A percentile compares a stretch with the other conserved stretches of the same genome.
phyloP scores from a whole-genome alignment of 441 rosid genomes.

The Theobroma grandiflorum region DNA sequence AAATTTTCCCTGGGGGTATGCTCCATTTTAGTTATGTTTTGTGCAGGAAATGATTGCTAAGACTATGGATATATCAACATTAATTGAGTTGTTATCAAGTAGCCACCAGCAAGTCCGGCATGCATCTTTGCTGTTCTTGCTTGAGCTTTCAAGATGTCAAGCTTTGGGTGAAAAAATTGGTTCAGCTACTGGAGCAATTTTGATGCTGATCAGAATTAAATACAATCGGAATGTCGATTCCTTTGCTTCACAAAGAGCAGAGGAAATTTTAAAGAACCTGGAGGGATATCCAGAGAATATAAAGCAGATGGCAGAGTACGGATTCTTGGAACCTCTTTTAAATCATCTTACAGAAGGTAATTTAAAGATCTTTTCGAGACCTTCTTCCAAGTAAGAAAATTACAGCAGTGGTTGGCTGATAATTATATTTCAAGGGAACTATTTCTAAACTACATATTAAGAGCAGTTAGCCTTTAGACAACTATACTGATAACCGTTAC shows the following conservation, averaged over 20 bases:
- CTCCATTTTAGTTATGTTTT: slow-evolving; percentile 1
- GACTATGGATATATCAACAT: slow-evolving; percentile 49
- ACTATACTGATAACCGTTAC: background rate
- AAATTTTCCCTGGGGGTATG: slow-evolving; percentile 16
- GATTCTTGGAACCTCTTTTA: slow-evolving; percentile 81
- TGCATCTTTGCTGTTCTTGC: slow-evolving; percentile 62
- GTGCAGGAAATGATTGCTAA: slow-evolving; percentile 72
- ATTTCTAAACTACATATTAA: background rate
- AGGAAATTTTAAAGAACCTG: slow-evolving; percentile 67
- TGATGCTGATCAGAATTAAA: slow-evolving; percentile 76
- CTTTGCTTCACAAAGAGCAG: slow-evolving; percentile 66
- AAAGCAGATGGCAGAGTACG: slow-evolving; percentile 91
- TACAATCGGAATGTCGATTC: slow-evolving; percentile 58
- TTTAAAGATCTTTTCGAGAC: background rate
- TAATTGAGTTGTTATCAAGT: slow-evolving; percentile 69
- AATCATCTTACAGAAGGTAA: slow-evolving; percentile 75
- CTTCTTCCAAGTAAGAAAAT: background rate
- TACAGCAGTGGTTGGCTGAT: background rate
- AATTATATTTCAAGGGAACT: background rate
- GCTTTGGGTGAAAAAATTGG: slow-evolving; percentile 64
- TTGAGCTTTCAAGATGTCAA: slow-evolving; percentile 71
- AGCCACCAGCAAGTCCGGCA: slow-evolving; percentile 62
- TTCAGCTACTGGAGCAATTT: slow-evolving; percentile 64
- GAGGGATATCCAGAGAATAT: slow-evolving; percentile 64
- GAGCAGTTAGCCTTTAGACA: background rate